Conservation (phyloP, 495 filamentous ascomycete species). For the Xylaria bambusicola region DNA sequence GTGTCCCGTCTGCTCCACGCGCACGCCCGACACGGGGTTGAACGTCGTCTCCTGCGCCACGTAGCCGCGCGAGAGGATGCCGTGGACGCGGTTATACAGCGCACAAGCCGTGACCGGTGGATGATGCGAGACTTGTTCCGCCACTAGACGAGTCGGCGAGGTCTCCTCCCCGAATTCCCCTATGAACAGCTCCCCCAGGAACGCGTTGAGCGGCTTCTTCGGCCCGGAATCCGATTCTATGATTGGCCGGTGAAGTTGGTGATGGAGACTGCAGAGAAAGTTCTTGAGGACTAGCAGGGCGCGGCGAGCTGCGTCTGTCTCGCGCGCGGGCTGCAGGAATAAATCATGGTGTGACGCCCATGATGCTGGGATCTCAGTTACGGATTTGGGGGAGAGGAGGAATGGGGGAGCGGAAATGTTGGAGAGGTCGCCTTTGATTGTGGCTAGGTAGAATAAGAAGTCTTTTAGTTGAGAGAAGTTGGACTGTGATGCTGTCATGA, state of each 20-base stretch:
- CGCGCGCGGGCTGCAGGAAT: constrained; percentile 77
- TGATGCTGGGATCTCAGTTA: constrained; percentile 83
- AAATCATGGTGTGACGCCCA: constrained; percentile 81
- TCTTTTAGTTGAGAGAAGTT: constrained; percentile 11
- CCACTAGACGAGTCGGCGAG: constrained; percentile 72
- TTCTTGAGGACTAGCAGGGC: constrained; percentile 77
- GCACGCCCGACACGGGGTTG: constrained; percentile 62
- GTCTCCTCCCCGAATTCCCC: constrained; percentile 65
- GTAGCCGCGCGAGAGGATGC: constrained; percentile 78
- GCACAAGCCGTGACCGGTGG: constrained; percentile 86
- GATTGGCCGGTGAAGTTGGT: background rate
- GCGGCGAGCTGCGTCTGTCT: constrained; percentile 69
- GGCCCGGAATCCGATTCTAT: background rate
- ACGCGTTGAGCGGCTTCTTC: constrained; percentile 43
- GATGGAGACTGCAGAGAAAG: constrained; percentile 74
- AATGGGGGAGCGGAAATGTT: constrained; percentile 85
- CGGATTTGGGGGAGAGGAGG: constrained; percentile 76
- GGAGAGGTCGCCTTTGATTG: constrained; percentile 81
- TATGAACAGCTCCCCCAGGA: constrained; percentile 45
- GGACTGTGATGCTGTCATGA: constrained; percentile 2
- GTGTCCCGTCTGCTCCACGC: constrained; percentile 83
- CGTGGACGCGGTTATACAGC: constrained; percentile 72
- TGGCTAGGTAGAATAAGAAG: constrained; percentile 12
- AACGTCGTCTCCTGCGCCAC: constrained; percentile 87
- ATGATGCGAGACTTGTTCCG: constrained; percentile 65